Base-by-base conservation (phyloP, 495 filamentous ascomycete genomes). In the Parathielavia appendiculata region DNA sequence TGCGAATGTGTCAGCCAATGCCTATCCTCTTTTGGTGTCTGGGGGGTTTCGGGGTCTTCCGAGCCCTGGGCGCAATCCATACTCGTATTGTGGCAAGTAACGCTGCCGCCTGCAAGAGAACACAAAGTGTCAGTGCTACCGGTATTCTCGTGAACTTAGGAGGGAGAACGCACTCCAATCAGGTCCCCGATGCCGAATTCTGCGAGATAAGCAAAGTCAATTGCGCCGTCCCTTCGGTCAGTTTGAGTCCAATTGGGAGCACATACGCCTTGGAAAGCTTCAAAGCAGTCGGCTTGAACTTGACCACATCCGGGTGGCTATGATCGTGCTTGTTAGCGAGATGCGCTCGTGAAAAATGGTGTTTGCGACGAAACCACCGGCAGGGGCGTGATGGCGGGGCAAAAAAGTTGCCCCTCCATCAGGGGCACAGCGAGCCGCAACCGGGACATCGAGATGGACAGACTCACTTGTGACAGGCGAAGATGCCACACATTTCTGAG, bases 241-340 rank as follows among this genome's bases (percentile, higher is more conserved):
- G 52, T 58, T 36, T 19, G 38, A 41, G 46, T 20, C 40, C 57
- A 59, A 47, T 64, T 60, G 0, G 38, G 46, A 34, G 40, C 49
- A 76, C 88, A 77, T 81, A 95, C 90, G 90, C 87, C 82, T 97
- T 97, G 60, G 90, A 89, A 79, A 98, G 86, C 79, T 89, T 87
- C 76, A 98, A 80, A 68, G 93, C 93, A 64, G 90, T 95, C 36
- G 91, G 86, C 86, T 97, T 97, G 82, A 98, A 98, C 67, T 89
- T 88, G 66, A 87, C 84, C 66, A 97, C 92, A 83, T 97, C 88
- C 47, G 93, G 93, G 73, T 97, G 92, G 75, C 92, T 91, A 56
- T 72, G 6, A 6, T 72, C 56, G 63, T 66, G 63, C 5, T 44
- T 51, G 60, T 68, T 58, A 66, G 63, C 22, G 14, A 14, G 11